Evolutionary conservation across 768 basidiomycete genomes (phyloP).

Genomic region (Rhodotorula toruloides): DNA sequence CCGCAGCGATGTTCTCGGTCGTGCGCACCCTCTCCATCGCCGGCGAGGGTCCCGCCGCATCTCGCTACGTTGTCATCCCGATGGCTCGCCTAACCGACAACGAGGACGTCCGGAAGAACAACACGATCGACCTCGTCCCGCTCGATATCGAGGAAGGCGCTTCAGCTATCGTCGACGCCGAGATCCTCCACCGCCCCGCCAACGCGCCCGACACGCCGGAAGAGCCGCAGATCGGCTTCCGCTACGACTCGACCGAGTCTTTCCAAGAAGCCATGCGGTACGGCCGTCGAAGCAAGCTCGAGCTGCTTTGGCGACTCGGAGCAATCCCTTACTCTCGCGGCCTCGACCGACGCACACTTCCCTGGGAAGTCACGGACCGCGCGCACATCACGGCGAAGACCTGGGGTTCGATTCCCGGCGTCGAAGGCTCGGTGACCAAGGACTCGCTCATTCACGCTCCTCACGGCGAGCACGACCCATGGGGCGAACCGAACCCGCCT

Average conservation of each 20-base stretch:
- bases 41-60: constrained; percentile 35
- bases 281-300: constrained; percentile 44
- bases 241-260: constrained; percentile 41
- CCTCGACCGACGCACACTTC: constrained; percentile 40
- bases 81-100: constrained; percentile 44
- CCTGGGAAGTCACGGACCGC: constrained; percentile 43
- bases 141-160: constrained; percentile 23
- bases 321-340: constrained; percentile 43
- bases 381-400: constrained; percentile 39
- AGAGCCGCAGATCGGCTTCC: constrained; percentile 45
- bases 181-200: constrained; percentile 15
- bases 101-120: constrained; percentile 36
- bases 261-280: constrained; percentile 44
- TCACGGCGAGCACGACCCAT: constrained; percentile 17
- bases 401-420: constrained; percentile 40
- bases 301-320: constrained; percentile 44
- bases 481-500: constrained; percentile 15
- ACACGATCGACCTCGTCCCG: constrained; percentile 34
- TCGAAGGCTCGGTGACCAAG: constrained; percentile 15
- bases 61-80: constrained; percentile 41
- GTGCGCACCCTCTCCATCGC: constrained; percentile 37
- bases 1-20: constrained; percentile 41
- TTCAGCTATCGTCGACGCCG: constrained; percentile 31
- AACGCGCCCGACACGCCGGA: constrained; percentile 41
- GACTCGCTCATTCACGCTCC: constrained; percentile 28